phyloP scores from a whole-genome alignment of 179 eudicot genomes.

The Beta macrorhiza region DNA sequence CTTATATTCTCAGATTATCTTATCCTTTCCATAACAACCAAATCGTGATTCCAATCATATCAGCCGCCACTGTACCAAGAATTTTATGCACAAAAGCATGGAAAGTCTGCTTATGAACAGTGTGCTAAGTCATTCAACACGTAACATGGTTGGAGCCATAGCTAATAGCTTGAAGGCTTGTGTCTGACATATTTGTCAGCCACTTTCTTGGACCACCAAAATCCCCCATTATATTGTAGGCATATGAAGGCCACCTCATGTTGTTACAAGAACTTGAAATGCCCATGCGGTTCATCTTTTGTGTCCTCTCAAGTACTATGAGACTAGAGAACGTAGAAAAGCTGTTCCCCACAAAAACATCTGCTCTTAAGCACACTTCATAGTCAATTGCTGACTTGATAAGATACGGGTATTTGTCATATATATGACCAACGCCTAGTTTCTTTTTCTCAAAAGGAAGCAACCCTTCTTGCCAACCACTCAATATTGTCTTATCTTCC shows the following conservation, averaged over 20 bases:
- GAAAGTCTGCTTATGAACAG: background rate
- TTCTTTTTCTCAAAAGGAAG: slow-evolving; percentile 81
- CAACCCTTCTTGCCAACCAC: slow-evolving; percentile 68
- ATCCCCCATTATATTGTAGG: slow-evolving; percentile 72
- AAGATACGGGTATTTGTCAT: slow-evolving; percentile 71
- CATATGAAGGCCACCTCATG: slow-evolving; percentile 81
- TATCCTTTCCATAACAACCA: background rate
- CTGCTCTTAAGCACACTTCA: slow-evolving; percentile 84
- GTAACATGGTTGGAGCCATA: slow-evolving; percentile 73
- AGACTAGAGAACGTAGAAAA: slow-evolving; percentile 90
- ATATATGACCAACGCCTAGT: slow-evolving; percentile 57
- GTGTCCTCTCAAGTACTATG: slow-evolving; percentile 83
- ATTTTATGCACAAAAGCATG: background rate
- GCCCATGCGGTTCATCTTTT: slow-evolving; percentile 47
- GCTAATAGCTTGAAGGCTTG: slow-evolving; percentile 70
- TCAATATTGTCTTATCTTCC: slow-evolving; percentile 63
- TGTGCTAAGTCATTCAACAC: slow-evolving; percentile 34
- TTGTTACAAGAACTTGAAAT: slow-evolving; percentile 43
- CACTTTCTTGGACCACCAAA: slow-evolving; percentile 62
- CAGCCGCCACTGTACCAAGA: slow-evolving; percentile 1
- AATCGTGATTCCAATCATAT: background rate
- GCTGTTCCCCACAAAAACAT: slow-evolving; percentile 86
- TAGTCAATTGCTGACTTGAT: slow-evolving; percentile 90
- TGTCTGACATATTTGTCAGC: slow-evolving; percentile 79
- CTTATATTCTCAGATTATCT: background rate